phyloP scores from a whole-genome alignment of 257 asterid genomes.

The Henckelia pumila region DNA sequence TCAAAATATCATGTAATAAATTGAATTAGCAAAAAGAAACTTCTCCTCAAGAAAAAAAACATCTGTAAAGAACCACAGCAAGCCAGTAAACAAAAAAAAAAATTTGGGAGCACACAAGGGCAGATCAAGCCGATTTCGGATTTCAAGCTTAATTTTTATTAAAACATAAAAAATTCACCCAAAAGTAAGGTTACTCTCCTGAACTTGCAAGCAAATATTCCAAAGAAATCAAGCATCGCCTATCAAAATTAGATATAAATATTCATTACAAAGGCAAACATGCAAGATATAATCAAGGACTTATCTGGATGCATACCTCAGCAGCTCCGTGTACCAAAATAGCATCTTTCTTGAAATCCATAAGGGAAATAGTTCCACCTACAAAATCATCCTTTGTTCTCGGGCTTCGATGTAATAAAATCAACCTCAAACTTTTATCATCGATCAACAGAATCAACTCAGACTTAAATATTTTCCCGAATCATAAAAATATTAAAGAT shows the following conservation, averaged over 20 bases:
- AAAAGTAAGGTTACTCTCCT: neutral
- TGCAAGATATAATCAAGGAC: neutral
- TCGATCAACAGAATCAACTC: no score
- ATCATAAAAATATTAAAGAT: no score
- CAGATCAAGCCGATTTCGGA: neutral
- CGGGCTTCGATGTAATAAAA: no score
- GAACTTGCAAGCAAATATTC: neutral
- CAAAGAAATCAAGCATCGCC: neutral
- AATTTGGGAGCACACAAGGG: neutral
- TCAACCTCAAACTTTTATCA: no score
- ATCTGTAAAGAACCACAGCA: slow-evolving; percentile 13
- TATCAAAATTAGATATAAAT: neutral
- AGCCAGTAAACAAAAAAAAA: neutral
- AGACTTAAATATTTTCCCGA: no score
- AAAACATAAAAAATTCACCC: neutral
- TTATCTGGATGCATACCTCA: slow-evolving; percentile 41
- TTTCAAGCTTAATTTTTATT: neutral
- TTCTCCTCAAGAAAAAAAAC: slow-evolving; percentile 17
- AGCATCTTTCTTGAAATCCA: slow-evolving; percentile 74
- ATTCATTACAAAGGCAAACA: neutral
- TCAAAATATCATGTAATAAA: slow-evolving; percentile 4
- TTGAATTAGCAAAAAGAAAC: neutral
- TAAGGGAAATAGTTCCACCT: no score
- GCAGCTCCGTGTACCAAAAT: slow-evolving; percentile 51
- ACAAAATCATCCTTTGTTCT: no score